Percentiles rank a stretch among this genome's conserved stretches.
Conservation (phyloP, 768 basidiomycete species). For the Russula abietina region DNA sequence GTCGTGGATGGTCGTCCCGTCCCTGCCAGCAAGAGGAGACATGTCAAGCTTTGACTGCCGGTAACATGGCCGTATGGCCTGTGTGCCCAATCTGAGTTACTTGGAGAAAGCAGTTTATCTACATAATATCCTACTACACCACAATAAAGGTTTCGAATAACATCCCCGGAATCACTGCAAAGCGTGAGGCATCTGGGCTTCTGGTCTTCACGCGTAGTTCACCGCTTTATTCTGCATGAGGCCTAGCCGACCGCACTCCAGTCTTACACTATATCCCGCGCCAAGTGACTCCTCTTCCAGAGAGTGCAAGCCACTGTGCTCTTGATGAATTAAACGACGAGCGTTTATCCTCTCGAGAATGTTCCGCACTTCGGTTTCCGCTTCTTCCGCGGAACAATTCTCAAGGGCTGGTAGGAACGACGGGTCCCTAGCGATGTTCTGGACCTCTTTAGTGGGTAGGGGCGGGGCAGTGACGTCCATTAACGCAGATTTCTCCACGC, state of each 20-base stretch:
- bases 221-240: constrained; percentile 29
- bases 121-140: too few species aligned
- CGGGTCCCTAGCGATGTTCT: constrained; percentile 8
- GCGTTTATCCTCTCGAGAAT: constrained; percentile 66
- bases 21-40: too few species aligned
- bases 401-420: constrained; percentile 25
- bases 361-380: constrained; percentile 40
- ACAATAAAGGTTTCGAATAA: too few species aligned
- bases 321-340: constrained; percentile 59
- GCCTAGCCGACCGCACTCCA: constrained; percentile 55
- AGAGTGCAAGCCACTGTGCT: constrained; percentile 59
- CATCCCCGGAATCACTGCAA: too few species aligned
- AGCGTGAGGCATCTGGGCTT: too few species aligned
- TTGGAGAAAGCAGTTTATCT: too few species aligned
- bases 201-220: not conserved
- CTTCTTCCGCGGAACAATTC: constrained; percentile 29
- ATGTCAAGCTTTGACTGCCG: too few species aligned
- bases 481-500: not conserved
- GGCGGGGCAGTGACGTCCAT: constrained; percentile 11
- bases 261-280: constrained; percentile 53
- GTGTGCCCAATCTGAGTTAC: too few species aligned
- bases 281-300: constrained; percentile 58
- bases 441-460: constrained; percentile 15
- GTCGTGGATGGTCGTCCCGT: too few species aligned
- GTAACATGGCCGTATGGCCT: too few species aligned